These are phyloP conservation scores for Conticribra weissflogii DNA, from an alignment of 108 stramenopile genomes.

Conservation along the genomic window DNA sequence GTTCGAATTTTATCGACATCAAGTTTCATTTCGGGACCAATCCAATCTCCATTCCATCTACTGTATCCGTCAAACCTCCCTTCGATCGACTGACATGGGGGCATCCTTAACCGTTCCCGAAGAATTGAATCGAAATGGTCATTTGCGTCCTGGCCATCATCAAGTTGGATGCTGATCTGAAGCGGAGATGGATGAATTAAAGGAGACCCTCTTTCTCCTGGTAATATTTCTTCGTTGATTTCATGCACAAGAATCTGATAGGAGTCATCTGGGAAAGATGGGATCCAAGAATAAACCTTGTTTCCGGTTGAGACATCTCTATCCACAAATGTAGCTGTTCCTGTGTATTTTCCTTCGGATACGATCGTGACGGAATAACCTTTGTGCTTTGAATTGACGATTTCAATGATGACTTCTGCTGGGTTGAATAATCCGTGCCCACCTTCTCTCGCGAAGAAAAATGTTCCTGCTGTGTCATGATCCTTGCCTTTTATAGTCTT, in stretches of 20 bases:
- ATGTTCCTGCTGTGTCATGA: too few species aligned
- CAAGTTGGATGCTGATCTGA: background rate
- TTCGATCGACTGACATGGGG: constrained; percentile 1
- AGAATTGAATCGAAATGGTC: constrained; percentile 1
- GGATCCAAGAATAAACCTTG: constrained; percentile 34
- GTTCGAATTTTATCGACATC: constrained; percentile 23
- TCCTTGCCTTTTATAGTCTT: too few species aligned
- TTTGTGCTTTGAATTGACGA: background rate
- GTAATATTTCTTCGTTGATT: constrained; percentile 4
- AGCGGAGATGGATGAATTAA: constrained; percentile 8
- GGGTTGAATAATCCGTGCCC: too few species aligned
- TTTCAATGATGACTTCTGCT: background rate
- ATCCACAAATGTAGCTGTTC: constrained; percentile 25
- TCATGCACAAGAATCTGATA: constrained; percentile 36
- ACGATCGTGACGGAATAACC: constrained; percentile 25
- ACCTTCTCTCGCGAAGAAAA: too few species aligned
- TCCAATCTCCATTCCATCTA: constrained; percentile 39
- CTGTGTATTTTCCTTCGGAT: constrained; percentile 26
- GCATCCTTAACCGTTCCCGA: constrained; percentile 22
- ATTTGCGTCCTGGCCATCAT: background rate
- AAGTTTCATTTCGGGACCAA: constrained; percentile 24
- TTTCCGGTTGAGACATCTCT: background rate
- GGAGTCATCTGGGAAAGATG: constrained; percentile 15
- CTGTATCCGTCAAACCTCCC: constrained; percentile 14
- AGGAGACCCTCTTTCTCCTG: background rate